Base-by-base conservation (phyloP, 148 eudicot species). In the Rhododendron mucronatum region DNA sequence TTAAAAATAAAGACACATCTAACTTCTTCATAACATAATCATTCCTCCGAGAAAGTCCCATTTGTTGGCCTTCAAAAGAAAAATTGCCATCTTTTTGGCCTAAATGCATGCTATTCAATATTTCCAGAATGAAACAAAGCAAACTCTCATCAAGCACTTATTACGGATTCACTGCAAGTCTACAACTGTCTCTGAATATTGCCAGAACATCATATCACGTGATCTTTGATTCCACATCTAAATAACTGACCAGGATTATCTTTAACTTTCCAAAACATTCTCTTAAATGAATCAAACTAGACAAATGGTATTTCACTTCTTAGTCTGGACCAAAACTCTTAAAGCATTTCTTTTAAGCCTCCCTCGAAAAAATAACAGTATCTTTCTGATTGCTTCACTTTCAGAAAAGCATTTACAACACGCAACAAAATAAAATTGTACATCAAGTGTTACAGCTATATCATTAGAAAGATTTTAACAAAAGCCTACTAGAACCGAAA, bases 261-360 rank as follows among this genome's bases (percentile, higher is more conserved):
- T 82, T 30, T 83, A 44, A 69, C 41, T 45, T 47, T 37, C 0
- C 77, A 65, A 69, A 45, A 15, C 10, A 44, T 67, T 55, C 63
- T 4, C 39, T 80, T 30, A 15, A 30, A 51, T 69, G 44, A 74
- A 81, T 26, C 26, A 71, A 84, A 21, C 8, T 61, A 44, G 13
- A 80, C 30, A 48, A 44, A 30, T 18, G 80, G 53, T 18, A 45
- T 53, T 80, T 50, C 28, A 61, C 37, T 63, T 78, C 30, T 18
- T 39, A 76, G 65, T 84, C 67, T 51, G 21, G 35, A 88, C 23
- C 26, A 13, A 57, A 84, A 83, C 77, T 71, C 96, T 92, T 94
- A 95, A 96, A 88, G 98, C 99, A 91, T 95, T 97, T 93, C 98
- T 91, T 90, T 95, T 95, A 84, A 97, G 98, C 92, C 99, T 93